These are phyloP conservation scores for Sclerotiophoma versabilis DNA, from an alignment of 2,329 filamentous ascomycete genomes.

Conservation along the genomic window DNA sequence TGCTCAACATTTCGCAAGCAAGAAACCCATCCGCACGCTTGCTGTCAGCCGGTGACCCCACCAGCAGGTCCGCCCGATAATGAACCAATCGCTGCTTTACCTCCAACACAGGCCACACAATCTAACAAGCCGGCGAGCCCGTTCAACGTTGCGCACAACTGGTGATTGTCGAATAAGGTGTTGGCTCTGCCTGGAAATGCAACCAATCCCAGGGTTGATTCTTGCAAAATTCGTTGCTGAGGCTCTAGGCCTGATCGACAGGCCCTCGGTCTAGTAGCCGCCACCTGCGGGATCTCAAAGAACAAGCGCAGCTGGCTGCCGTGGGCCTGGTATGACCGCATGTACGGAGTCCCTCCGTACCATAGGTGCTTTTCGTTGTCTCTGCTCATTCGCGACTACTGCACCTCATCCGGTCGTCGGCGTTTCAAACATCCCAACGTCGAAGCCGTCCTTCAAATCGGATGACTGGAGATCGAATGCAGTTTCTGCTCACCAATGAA, in stretches of 20 bases:
- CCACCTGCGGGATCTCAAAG: conserved; percentile 19
- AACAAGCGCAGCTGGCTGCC: conserved; percentile 13
- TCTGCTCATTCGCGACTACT: conserved; percentile 12
- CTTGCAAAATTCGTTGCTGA: conserved; percentile 9
- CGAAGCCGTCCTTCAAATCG: background rate
- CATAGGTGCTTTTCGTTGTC: conserved; percentile 2
- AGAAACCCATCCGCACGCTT: conserved; percentile 4
- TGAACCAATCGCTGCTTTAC: conserved; percentile 9
- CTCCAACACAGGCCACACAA: conserved; percentile 2
- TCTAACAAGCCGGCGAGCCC: conserved; percentile 2
- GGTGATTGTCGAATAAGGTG: conserved; percentile 5
- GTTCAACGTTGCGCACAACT: conserved; percentile 8
- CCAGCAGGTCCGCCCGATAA: conserved; percentile 1
- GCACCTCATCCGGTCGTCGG: conserved; percentile 6
- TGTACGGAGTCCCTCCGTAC: conserved; percentile 14
- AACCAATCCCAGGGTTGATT: conserved; percentile 7
- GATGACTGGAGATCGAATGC: conserved; percentile 5
- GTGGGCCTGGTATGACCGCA: conserved; percentile 10
- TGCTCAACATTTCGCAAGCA: conserved; percentile 8
- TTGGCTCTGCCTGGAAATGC: conserved; percentile 3
- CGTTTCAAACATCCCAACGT: conserved; percentile 18
- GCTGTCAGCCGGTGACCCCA: conserved; percentile 10
- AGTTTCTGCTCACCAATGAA: conserved; percentile 1
- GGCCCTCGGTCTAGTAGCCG: conserved; percentile 8
- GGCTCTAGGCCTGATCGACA: conserved; percentile 18